These are phyloP conservation scores for Jackrogersella multiformis DNA, from an alignment of 495 filamentous ascomycete genomes.

Conservation along the genomic window DNA sequence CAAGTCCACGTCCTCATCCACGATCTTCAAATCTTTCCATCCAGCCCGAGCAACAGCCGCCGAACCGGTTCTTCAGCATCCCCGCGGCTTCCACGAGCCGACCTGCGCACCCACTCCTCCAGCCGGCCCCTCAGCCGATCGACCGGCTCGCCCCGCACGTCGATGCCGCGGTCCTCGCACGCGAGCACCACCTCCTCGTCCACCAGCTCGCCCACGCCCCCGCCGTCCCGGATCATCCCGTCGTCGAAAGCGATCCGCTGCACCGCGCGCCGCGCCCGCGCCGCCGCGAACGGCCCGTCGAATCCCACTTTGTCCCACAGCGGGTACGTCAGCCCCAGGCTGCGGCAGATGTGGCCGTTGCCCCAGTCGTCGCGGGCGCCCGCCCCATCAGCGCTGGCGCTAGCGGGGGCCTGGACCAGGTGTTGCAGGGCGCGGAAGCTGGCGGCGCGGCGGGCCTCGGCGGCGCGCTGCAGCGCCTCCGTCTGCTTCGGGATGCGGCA, in stretches of 20 bases:
- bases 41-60: conserved; percentile 22
- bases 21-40: conserved; percentile 1
- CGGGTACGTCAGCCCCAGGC: conserved; percentile 42
- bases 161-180: conserved; percentile 54
- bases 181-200: conserved; percentile 55
- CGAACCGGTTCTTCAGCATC: conserved; percentile 29
- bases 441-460: conserved; percentile 56
- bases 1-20: too few species aligned
- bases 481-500: conserved; percentile 84
- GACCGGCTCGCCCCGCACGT: conserved; percentile 42
- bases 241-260: conserved; percentile 46
- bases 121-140: conserved; percentile 43
- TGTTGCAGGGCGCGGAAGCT: conserved; percentile 50
- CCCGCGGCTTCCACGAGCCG: conserved; percentile 24
- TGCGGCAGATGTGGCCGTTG: conserved; percentile 45
- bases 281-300: conserved; percentile 28
- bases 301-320: conserved; percentile 48
- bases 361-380: conserved; percentile 47
- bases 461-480: conserved; percentile 59
- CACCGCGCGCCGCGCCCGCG: conserved; percentile 41
- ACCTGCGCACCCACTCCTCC: conserved; percentile 48
- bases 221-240: conserved; percentile 46
- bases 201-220: conserved; percentile 49
- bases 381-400: not conserved
- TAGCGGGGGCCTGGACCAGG: not conserved